Percentiles rank a stretch among this genome's conserved stretches.
These are phyloP conservation scores for Asclepias syriaca DNA, from an alignment of 257 asterid genomes.

Conservation along the genomic window DNA sequence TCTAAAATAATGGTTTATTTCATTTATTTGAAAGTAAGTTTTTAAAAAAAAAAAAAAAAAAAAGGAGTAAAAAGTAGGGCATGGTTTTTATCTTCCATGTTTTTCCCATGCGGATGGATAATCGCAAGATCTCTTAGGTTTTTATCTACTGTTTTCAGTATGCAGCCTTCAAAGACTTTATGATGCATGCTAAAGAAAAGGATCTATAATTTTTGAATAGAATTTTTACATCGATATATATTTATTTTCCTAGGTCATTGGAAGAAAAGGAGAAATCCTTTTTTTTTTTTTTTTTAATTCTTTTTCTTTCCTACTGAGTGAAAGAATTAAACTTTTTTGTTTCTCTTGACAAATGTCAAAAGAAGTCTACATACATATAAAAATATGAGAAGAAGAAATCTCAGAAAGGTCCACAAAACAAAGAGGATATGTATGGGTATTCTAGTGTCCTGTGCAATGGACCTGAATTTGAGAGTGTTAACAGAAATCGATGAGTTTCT, in stretches of 20 bases:
- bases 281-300: too few relatives aligned
- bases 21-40: too few relatives aligned
- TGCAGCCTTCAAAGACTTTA: background rate
- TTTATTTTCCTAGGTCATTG: background rate
- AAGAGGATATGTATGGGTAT: too few relatives aligned
- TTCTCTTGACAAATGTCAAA: background rate
- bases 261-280: background rate
- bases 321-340: too few relatives aligned
- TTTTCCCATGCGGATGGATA: background rate
- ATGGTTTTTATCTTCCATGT: background rate
- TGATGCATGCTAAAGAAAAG: background rate
- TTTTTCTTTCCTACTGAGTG: too few relatives aligned
- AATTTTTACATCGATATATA: too few relatives aligned
- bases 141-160: background rate
- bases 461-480: background rate
- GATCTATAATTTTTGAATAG: background rate
- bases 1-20: background rate
- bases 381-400: background rate
- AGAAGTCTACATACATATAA: background rate
- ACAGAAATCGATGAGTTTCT: background rate
- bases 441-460: background rate
- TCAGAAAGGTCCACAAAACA: background rate
- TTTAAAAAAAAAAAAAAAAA: too few relatives aligned
- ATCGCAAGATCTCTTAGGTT: constrained; percentile 1
- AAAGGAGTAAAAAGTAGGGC: background rate